Evolutionary conservation across 495 filamentous ascomycete species (phyloP).

Genomic region (Terfezia claveryi): DNA sequence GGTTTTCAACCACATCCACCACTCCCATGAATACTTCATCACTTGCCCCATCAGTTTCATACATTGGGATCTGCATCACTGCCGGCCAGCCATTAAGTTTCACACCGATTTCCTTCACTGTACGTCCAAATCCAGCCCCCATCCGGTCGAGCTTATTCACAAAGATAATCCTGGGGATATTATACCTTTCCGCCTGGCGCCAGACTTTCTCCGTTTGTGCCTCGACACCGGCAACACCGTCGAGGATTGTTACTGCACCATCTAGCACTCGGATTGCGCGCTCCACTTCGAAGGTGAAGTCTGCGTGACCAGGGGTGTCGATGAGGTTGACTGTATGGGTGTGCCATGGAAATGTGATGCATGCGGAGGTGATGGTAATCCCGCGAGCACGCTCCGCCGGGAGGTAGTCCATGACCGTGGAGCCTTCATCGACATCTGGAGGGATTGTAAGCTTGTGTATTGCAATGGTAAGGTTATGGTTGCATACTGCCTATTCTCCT

Average conservation of each 20-base stretch:
- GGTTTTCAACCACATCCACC: slow-evolving; percentile 48
- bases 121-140: slow-evolving; percentile 71
- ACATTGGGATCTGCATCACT: slow-evolving; percentile 91
- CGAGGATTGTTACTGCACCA: slow-evolving; percentile 85
- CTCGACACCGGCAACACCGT: slow-evolving; percentile 91
- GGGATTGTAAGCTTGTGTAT: neutral
- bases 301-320: slow-evolving; percentile 91
- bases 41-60: slow-evolving; percentile 27
- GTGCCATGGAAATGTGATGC: slow-evolving; percentile 79
- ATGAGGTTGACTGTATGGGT: slow-evolving; percentile 74
- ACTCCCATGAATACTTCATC: slow-evolving; percentile 59
- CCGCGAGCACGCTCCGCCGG: slow-evolving; percentile 82
- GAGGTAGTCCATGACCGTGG: slow-evolving; percentile 93
- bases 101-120: slow-evolving; percentile 62
- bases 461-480: neutral
- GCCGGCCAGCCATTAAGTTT: slow-evolving; percentile 67
- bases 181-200: slow-evolving; percentile 65
- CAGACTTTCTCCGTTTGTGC: slow-evolving; percentile 97
- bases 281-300: slow-evolving; percentile 95
- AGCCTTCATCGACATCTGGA: slow-evolving; percentile 82
- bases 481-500: slow-evolving; percentile 55
- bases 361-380: slow-evolving; percentile 95
- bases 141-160: slow-evolving; percentile 94
- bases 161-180: slow-evolving; percentile 69
- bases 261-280: slow-evolving; percentile 83